Evolutionary conservation across 345 rosid species (phyloP).

Genomic region (Durio zibethinus): DNA sequence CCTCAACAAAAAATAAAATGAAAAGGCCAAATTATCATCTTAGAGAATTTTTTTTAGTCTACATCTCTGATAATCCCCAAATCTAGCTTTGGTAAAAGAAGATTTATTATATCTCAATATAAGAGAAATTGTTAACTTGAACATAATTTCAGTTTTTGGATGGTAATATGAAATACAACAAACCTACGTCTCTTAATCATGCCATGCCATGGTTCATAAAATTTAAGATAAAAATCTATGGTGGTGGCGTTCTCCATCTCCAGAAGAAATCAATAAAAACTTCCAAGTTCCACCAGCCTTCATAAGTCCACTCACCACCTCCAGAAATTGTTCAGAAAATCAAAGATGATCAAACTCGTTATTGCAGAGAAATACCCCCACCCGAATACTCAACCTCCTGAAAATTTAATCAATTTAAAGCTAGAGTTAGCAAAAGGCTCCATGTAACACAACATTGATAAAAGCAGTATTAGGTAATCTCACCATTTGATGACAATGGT

Average conservation of each 20-base stretch:
- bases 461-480: not conserved
- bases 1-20: too few relatives aligned
- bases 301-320: slow-evolving; percentile 1
- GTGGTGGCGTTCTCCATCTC: not conserved
- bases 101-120: not conserved
- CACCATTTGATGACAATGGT: not conserved
- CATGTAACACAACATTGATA: not conserved
- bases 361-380: slow-evolving; percentile 62
- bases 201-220: not conserved
- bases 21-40: too few relatives aligned
- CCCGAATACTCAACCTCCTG: slow-evolving; percentile 97
- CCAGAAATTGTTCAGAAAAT: not conserved
- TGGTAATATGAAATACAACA: not conserved
- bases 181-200: not conserved
- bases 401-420: slow-evolving; percentile 20
- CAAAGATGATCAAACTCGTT: not conserved
- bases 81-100: not conserved
- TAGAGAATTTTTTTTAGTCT: too few relatives aligned
- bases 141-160: not conserved
- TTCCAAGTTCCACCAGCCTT: not conserved
- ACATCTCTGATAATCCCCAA: not conserved
- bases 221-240: not conserved
- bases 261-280: not conserved
- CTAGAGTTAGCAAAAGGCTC: not conserved
- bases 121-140: not conserved